Conservation (phyloP, 2,329 filamentous ascomycete genomes). For the Botrytis paeoniae region DNA sequence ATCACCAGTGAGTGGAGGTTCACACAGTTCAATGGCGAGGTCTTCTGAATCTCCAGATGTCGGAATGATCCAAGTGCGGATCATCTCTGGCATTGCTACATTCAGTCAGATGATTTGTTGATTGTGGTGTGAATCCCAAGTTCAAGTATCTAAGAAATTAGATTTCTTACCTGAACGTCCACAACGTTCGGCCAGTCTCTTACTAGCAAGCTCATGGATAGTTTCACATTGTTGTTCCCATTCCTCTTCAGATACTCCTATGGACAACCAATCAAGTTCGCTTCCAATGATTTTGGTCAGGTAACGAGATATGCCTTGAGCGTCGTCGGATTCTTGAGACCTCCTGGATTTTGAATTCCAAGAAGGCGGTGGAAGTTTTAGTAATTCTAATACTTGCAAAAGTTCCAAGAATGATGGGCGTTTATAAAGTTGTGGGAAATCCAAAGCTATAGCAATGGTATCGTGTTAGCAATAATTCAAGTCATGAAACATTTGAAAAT, state of each 20-base stretch:
- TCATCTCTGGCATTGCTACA: slow-evolving; percentile 60
- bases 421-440: slow-evolving; percentile 80
- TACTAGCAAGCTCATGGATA: slow-evolving; percentile 77
- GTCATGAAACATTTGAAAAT: neutral
- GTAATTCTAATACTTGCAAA: slow-evolving; percentile 60
- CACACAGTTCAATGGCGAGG: slow-evolving; percentile 69
- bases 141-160: neutral
- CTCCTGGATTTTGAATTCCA: slow-evolving; percentile 51
- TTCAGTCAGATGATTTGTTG: neutral
- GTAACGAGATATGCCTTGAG: slow-evolving; percentile 59
- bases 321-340: slow-evolving; percentile 42
- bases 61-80: slow-evolving; percentile 58
- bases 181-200: slow-evolving; percentile 78
- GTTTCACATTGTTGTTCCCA: slow-evolving; percentile 55
- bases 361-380: slow-evolving; percentile 64
- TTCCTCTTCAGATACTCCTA: slow-evolving; percentile 31
- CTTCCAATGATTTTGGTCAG: slow-evolving; percentile 67
- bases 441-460: slow-evolving; percentile 50
- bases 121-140: neutral
- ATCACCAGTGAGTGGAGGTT: slow-evolving; percentile 85
- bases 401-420: slow-evolving; percentile 66
- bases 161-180: slow-evolving; percentile 61
- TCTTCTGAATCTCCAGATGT: slow-evolving; percentile 37
- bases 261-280: slow-evolving; percentile 61
- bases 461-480: neutral